phyloP scores from a whole-genome alignment of 805 yeast genomes.

The Lachancea dasiensis region DNA sequence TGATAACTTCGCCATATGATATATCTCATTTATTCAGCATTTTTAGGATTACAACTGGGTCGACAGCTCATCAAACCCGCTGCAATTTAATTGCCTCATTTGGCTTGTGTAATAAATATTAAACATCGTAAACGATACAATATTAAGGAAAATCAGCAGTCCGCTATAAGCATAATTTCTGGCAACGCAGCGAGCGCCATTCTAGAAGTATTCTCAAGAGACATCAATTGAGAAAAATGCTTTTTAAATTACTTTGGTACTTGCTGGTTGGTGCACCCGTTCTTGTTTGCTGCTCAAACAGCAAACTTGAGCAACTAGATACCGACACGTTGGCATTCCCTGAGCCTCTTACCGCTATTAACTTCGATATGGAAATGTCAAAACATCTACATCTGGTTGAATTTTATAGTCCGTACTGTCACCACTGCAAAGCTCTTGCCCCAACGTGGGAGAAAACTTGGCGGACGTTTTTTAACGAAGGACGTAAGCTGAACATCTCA shows the following conservation, averaged over 20 bases:
- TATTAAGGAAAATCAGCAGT: too few relatives aligned
- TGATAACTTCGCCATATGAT: conserved; percentile 7
- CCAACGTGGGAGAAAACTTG: conserved; percentile 79
- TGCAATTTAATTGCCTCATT: too few relatives aligned
- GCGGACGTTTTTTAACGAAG: conserved; percentile 41
- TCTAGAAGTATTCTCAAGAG: too few relatives aligned
- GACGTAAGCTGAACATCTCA: conserved; percentile 37
- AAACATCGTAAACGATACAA: too few relatives aligned
- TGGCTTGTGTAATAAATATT: too few relatives aligned
- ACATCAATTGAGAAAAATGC: background rate
- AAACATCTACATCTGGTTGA: conserved; percentile 70
- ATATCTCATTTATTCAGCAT: conserved; percentile 1
- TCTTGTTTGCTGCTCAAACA: background rate
- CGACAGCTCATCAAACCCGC: too few relatives aligned
- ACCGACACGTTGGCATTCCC: conserved; percentile 37
- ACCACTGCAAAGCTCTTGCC: conserved; percentile 71
- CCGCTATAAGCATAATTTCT: too few relatives aligned
- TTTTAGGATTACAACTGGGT: background rate
- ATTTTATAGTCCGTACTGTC: conserved; percentile 85
- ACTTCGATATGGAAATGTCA: conserved; percentile 45
- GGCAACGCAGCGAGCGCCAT: too few relatives aligned
- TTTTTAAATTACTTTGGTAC: background rate
- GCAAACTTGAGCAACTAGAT: background rate
- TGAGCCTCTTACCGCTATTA: conserved; percentile 40
- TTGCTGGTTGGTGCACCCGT: background rate